Conservation (phyloP, 1,284 basidiomycete species). For the Mycosarcoma mackinlayi region DNA sequence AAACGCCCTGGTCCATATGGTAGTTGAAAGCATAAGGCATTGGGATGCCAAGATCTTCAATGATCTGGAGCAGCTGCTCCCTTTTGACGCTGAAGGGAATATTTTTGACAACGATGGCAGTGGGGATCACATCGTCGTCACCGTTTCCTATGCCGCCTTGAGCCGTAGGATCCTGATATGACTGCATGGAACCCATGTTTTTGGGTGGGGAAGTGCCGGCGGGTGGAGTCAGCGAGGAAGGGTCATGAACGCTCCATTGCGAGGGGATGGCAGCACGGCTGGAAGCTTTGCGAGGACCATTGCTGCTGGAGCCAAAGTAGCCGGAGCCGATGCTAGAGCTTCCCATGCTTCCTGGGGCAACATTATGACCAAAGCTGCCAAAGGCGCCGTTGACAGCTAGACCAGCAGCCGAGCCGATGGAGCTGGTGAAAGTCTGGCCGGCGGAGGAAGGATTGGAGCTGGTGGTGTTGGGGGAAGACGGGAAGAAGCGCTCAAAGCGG, state of each 20-base stretch:
- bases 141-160: background rate
- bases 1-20: conserved; percentile 74
- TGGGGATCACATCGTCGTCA: conserved; percentile 96
- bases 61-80: conserved; percentile 94
- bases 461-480: conserved; percentile 35
- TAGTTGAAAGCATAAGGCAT: conserved; percentile 98
- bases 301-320: conserved; percentile 42
- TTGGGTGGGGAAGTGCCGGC: conserved; percentile 39
- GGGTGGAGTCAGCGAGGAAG: conserved; percentile 29
- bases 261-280: conserved; percentile 47
- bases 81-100: conserved; percentile 98
- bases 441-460: conserved; percentile 36
- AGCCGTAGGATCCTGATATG: conserved; percentile 10
- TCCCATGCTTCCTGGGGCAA: conserved; percentile 38
- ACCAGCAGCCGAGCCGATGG: conserved; percentile 36
- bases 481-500: conserved; percentile 63
- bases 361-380: conserved; percentile 51
- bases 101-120: conserved; percentile 99
- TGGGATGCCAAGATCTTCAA: conserved; percentile 91
- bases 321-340: conserved; percentile 33
- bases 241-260: conserved; percentile 46
- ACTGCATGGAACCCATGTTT: conserved; percentile 7
- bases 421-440: conserved; percentile 37
- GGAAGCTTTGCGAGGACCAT: conserved; percentile 22
- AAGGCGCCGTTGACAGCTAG: conserved; percentile 49